These are phyloP conservation scores for Nicotiana benthamiana DNA, from an alignment of 257 asterid species.

Conservation along the genomic window DNA sequence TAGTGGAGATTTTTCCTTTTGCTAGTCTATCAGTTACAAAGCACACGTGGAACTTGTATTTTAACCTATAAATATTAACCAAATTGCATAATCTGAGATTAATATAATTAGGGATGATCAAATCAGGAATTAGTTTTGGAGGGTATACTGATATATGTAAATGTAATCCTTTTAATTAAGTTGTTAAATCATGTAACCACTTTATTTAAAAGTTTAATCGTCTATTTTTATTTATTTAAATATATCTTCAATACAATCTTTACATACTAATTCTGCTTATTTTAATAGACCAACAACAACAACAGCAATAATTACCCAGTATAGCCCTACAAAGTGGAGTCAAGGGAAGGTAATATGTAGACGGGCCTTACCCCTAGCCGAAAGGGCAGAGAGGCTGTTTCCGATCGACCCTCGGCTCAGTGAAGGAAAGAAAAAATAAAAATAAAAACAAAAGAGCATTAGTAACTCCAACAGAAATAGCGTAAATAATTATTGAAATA, in stretches of 20 bases:
- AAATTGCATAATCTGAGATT: background rate
- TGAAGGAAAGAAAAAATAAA: no score
- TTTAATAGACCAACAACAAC: background rate
- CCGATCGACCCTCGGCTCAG: no score
- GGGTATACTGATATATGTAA: background rate
- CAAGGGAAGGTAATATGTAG: no score
- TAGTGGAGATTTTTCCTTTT: background rate
- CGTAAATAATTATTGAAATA: no score
- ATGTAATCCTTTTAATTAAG: background rate
- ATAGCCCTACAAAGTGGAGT: no score
- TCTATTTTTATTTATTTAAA: background rate
- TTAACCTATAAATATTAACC: background rate
- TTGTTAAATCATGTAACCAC: background rate
- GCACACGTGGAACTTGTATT: background rate
- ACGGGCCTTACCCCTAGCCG: no score
- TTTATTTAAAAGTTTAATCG: background rate
- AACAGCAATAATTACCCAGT: no score
- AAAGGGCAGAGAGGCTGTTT: no score
- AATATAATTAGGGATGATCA: background rate
- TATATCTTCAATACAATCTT: background rate
- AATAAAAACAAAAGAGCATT: no score
- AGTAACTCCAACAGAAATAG: no score
- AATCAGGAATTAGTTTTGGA: background rate
- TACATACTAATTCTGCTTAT: rapidly evolving
- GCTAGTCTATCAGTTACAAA: background rate